Base-by-base conservation (phyloP, 306 rosid species). In the Fragaria vesca region DNA sequence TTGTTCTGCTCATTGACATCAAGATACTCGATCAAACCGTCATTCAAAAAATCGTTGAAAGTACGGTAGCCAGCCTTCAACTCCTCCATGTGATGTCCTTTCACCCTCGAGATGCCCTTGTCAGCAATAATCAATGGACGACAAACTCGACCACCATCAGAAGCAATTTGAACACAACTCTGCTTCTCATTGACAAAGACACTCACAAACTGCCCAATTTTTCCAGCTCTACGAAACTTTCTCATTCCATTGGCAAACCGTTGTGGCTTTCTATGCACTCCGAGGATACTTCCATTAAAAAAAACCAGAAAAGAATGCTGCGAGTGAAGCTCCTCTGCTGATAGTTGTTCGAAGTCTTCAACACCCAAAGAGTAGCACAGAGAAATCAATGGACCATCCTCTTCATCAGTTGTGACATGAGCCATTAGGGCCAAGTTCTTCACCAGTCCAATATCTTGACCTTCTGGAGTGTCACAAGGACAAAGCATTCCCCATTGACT, bases 401-500 rank as follows among this genome's bases (percentile, higher is more conserved):
- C 97, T 73, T 94, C 97, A 86, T 92, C 97, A 50, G 93, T 94
- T 28, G 98, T 94, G 67, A 94, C 98, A 81, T 92, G 97, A 81
- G 97, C 91, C 98, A 92, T 88, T 81, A 94, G 79, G 71, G 98
- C 96, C 88, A 92, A 84, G 78, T 92, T 90, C 85, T 94, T 94
- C 26, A 94, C 96, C 65, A 94, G 92, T 77, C 97, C 97, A 86
- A 96, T 90, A 71, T 90, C 79, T 84, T 88, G 97, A 48, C 98
- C 98, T 85, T 94, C 98, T 42, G 97, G 97, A 79, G 98, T 92
- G 83, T 94, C 98, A 71, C 98, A 94, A 28, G 98, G 98, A 81
- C 98, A 94, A 78, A 90, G 98, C 98, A 90, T 92, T 55, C 98
- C 98, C 98, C 98, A 94, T 93, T 93, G 97, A 80, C 98, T 93